Evolutionary conservation across 768 basidiomycete species (phyloP).

Genomic region (Leucogyrophana mollusca): DNA sequence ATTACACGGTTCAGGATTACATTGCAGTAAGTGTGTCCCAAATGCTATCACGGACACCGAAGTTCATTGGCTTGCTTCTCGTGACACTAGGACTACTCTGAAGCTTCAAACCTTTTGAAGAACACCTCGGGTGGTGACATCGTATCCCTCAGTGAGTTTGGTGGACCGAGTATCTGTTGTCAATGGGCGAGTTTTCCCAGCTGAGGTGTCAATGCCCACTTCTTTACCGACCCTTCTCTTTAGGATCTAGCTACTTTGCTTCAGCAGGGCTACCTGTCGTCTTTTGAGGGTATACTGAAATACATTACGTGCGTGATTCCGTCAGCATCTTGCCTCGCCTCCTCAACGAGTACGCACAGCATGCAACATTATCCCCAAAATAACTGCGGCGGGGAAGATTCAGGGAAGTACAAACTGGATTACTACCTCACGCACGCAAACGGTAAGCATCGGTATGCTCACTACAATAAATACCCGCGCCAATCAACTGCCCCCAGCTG

Average conservation of each 20-base stretch:
- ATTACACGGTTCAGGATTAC: conserved; percentile 26
- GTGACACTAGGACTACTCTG: conserved; percentile 41
- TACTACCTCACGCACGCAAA: conserved; percentile 50
- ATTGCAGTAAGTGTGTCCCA: conserved; percentile 35
- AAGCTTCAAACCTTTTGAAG: conserved; percentile 49
- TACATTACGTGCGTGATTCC: conserved; percentile 42
- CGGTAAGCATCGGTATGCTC: conserved; percentile 57
- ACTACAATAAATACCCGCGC: conserved; percentile 39
- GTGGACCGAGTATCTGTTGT: conserved; percentile 53
- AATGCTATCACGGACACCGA: neutral
- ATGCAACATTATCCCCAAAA: conserved; percentile 56
- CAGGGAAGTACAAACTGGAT: conserved; percentile 41
- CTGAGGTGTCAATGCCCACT: neutral
- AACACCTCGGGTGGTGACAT: conserved; percentile 50
- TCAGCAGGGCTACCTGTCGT: conserved; percentile 37
- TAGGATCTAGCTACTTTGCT: conserved; percentile 45
- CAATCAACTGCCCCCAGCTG: conserved; percentile 38
- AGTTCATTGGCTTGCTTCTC: conserved; percentile 9
- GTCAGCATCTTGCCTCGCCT: too few relatives aligned
- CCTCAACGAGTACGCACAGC: conserved; percentile 18
- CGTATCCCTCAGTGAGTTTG: conserved; percentile 36
- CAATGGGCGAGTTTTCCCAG: conserved; percentile 38
- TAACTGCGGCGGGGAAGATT: conserved; percentile 37
- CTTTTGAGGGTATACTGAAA: conserved; percentile 40
- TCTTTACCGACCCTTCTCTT: neutral